Conservation (phyloP, 768 basidiomycete species). For the Crassisporium funariophilum region DNA sequence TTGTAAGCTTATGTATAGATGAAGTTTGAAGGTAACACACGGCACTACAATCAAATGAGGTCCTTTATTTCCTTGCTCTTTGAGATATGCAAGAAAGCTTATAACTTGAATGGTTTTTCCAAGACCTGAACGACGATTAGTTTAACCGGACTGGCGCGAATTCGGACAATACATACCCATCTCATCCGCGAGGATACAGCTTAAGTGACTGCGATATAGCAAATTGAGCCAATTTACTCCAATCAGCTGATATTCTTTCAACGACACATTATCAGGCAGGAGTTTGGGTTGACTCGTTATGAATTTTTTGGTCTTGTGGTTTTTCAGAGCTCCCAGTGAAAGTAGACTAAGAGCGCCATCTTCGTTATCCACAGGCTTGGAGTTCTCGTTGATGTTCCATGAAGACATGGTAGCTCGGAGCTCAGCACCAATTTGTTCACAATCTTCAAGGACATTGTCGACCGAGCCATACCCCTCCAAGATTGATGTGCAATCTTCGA, state of each 20-base stretch:
- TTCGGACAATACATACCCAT: conserved; percentile 72
- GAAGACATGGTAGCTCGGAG: conserved; percentile 75
- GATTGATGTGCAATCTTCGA: conserved; percentile 87
- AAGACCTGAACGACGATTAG: conserved; percentile 58
- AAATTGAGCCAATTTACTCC: conserved; percentile 98
- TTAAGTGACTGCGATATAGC: conserved; percentile 75
- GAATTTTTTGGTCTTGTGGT: conserved; percentile 58
- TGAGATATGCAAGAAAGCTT: conserved; percentile 89
- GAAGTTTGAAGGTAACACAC: conserved; percentile 48
- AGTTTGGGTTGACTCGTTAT: conserved; percentile 73
- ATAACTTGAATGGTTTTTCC: conserved; percentile 99
- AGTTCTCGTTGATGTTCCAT: conserved; percentile 58
- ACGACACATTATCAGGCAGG: conserved; percentile 63
- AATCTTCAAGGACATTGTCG: conserved; percentile 85
- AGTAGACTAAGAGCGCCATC: conserved; percentile 67
- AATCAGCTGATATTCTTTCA: conserved; percentile 97
- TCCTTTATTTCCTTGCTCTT: conserved; percentile 74
- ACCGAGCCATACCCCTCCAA: conserved; percentile 86
- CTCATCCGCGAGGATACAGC: conserved; percentile 97
- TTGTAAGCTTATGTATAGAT: conserved; percentile 8
- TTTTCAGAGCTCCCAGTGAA: conserved; percentile 43
- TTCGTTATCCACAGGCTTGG: conserved; percentile 39
- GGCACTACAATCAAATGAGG: conserved; percentile 96
- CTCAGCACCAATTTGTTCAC: conserved; percentile 81
- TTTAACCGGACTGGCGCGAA: not conserved